These are phyloP conservation scores for Teunomyces barrocoloradensis DNA, from an alignment of 805 yeast species.

Conservation along the genomic window DNA sequence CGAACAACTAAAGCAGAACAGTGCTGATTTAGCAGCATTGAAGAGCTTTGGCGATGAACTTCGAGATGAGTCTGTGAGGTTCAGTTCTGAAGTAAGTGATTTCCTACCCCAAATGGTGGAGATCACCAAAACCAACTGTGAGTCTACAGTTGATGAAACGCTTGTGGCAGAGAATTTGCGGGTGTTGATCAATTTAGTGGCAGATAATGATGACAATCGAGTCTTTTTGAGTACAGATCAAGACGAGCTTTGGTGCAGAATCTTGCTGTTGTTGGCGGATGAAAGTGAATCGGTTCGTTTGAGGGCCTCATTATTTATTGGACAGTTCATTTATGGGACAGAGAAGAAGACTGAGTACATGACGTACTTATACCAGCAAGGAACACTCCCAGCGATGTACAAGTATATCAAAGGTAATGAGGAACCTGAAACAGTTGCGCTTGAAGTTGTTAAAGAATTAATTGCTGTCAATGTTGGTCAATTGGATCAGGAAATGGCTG, in stretches of 20 bases:
- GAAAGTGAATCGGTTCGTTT: conserved; percentile 4
- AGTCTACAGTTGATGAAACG: not conserved
- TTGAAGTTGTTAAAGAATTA: conserved; percentile 7
- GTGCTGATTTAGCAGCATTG: not conserved
- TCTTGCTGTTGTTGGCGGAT: conserved; percentile 2
- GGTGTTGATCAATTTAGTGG: conserved; percentile 31
- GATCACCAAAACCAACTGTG: conserved; percentile 5
- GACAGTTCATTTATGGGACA: conserved; percentile 32
- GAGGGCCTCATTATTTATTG: conserved; percentile 22
- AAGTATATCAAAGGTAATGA: conserved; percentile 2
- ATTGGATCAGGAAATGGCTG: not conserved
- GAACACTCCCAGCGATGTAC: not conserved
- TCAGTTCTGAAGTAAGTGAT: conserved; percentile 1
- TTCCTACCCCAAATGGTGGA: conserved; percentile 2
- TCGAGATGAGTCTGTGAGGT: conserved; percentile 6
- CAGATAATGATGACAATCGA: conserved; percentile 30
- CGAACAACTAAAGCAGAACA: not conserved
- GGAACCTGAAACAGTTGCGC: conserved; percentile 5
- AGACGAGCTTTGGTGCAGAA: conserved; percentile 18
- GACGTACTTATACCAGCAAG: conserved; percentile 11
- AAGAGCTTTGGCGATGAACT: conserved; percentile 8
- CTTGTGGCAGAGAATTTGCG: conserved; percentile 21
- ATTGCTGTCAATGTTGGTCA: conserved; percentile 1
- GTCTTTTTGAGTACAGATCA: conserved; percentile 1
- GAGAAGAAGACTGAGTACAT: conserved; percentile 14